Evolutionary conservation across 2,329 filamentous ascomycete species (phyloP), one percentile per base, ranked within the genome.

Genomic region (Pseudocercospora eumusae): DNA sequence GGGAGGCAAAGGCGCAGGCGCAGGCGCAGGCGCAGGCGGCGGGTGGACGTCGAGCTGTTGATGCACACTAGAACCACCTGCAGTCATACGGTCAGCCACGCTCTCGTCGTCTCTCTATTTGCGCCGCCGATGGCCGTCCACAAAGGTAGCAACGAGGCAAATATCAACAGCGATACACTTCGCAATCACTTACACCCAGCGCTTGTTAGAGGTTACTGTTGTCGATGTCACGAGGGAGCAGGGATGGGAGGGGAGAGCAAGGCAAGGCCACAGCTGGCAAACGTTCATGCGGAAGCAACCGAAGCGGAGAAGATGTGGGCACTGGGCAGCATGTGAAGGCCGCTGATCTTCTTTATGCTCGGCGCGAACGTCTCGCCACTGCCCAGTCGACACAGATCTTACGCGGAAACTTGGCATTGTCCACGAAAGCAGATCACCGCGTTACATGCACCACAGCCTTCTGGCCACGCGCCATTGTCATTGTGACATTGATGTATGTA

Each of bases 31-130:
- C n/a, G n/a, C n/a, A n/a, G n/a, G 52, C 21, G 7, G 52, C 15
- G 18, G 42, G 42, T 47, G 42, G 42, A 47, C 8, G 13, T 47
- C 18, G 42, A 20, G 52, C 50, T 54, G 50, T 54, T 20, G 50
- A 59, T 18, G 47, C 15, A 23, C 47, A 50, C 47, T 50, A 54
- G 27, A 45, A n/a, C 47, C 47, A 52, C n/a, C n/a, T n/a, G n/a
- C n/a, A n/a, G 47, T 52, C 47, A 52, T 52, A 25, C 50, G 50
- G 7, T 54, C 50, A 54, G 50, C 50, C 50, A 54, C 50, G 15
- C 23, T 25, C 49, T 47, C 44, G 44, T 25, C 23, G 47, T 9
- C 52, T 11, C n/a, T 40, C n/a, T 40, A n/a, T 54, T 36, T 33
- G 52, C 52, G 52, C 52, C 52, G 28, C 28, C 28, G 52, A 54